These are phyloP conservation scores for Gyrodon lividus DNA, from an alignment of 768 basidiomycete species.

Conservation along the genomic window DNA sequence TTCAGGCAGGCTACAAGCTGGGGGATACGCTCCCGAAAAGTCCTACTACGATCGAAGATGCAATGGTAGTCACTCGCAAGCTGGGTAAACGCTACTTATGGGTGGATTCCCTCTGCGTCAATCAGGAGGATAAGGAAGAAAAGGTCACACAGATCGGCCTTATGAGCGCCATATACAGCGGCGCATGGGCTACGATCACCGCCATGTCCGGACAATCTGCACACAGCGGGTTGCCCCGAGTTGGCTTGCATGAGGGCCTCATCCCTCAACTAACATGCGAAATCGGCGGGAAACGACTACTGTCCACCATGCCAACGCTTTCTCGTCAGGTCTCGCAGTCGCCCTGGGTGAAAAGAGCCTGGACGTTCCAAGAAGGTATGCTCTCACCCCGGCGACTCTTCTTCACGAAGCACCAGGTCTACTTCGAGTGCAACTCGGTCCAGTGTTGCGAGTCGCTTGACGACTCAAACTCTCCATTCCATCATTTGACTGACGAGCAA, in stretches of 20 bases:
- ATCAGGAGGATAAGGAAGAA: conserved; percentile 9
- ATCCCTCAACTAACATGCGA: conserved; percentile 12
- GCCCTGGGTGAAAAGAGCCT: conserved; percentile 12
- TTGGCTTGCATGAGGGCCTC: conserved; percentile 4
- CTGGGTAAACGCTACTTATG: conserved; percentile 19
- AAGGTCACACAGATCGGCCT: conserved; percentile 10
- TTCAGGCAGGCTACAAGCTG: conserved; percentile 7
- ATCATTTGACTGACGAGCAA: conserved; percentile 9
- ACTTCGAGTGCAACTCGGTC: conserved; percentile 15
- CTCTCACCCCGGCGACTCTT: conserved; percentile 16
- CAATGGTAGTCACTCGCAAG: conserved; percentile 10
- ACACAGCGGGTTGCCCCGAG: conserved; percentile 13
- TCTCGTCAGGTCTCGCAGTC: conserved; percentile 5
- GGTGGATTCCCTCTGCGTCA: conserved; percentile 18
- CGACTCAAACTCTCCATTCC: conserved; percentile 13
- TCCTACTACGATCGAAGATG: conserved; percentile 19
- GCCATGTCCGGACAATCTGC: conserved; percentile 6
- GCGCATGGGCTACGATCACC: conserved; percentile 14
- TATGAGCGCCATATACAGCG: conserved; percentile 18
- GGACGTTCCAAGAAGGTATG: conserved; percentile 20
- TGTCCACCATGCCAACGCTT: conserved; percentile 14
- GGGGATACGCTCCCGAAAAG: conserved; percentile 12
- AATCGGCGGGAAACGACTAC: conserved; percentile 2
- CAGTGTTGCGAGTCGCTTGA: conserved; percentile 14
- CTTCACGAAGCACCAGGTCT: conserved; percentile 21